Base-by-base conservation (phyloP, 2,329 filamentous ascomycete genomes). In the Phoma sp. region DNA sequence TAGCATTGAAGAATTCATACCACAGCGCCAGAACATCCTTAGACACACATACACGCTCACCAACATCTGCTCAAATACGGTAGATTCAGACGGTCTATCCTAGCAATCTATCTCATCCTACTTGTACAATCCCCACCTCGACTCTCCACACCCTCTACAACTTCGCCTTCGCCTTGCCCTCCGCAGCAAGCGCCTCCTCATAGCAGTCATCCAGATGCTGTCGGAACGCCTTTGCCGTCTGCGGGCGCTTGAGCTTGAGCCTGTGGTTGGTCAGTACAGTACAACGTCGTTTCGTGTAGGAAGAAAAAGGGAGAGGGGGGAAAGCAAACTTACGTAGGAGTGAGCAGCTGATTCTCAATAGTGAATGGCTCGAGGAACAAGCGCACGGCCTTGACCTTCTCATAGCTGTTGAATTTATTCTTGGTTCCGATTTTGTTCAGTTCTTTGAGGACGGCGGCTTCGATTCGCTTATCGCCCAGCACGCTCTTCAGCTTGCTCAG, bases 391-490 rank as follows among this genome's bases (percentile, higher is more conserved):
- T 84, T 85, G 41, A 98, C 88, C 61, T 86, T 86, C 82, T 99
- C 95, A 67, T 90, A 98, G 64, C 88, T 91, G 73, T 96, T 95
- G 76, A 99, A 93, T 79, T 95, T 96, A 76, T 90, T 86, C 78
- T 88, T 88, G 79, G 85, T 89, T 38, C 86, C 92, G 55, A 96
- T 89, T 50, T 82, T 84, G 56, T 95, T 90, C 31, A 99, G 80
- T 62, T 95, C 85, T 74, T 88, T 89, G 61, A 96, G 73, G 51
- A 96, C 88, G 2, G 90, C 90, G 69, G 85, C 85, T 63, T 86
- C 83, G 21, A 99, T 85, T 70, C 87, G 87, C 45, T 85, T 82
- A 64, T 96, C 86, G 55, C 81, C 80, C 33, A 86, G 84, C 0
- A 88, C 91, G 2, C 82, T 82, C 73, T 85, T 84, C 56, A 98